Evolutionary conservation across 441 rosid genomes (phyloP).

Genomic region (Corymbia calophylla): DNA sequence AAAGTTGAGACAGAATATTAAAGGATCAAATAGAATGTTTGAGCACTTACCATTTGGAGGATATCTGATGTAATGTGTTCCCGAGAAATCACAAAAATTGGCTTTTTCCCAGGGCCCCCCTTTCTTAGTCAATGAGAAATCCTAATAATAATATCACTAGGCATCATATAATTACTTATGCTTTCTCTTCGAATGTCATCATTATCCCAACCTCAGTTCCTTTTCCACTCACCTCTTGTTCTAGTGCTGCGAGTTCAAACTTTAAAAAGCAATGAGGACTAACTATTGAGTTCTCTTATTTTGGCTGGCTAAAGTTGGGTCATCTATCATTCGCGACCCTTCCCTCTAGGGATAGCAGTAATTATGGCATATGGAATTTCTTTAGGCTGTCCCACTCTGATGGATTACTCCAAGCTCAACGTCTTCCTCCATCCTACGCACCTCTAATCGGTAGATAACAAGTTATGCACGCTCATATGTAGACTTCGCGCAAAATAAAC

Average conservation of each 20-base stretch:
- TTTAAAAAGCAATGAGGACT: neutral
- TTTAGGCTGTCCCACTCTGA: neutral
- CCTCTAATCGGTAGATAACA: neutral
- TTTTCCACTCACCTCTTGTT: neutral
- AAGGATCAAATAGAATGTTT: neutral
- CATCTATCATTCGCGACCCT: neutral
- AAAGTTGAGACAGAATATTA: neutral
- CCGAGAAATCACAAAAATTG: neutral
- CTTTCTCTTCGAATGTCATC: neutral
- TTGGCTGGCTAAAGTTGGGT: neutral
- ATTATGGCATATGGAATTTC: neutral
- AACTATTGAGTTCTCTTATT: neutral
- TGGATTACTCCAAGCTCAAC: neutral
- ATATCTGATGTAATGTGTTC: neutral
- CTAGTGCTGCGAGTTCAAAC: neutral
- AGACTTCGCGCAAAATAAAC: neutral
- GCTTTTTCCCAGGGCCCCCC: neutral
- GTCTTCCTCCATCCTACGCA: neutral
- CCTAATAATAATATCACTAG: neutral
- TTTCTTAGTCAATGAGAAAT: neutral
- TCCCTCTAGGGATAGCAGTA: neutral
- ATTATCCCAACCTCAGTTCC: neutral
- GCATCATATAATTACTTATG: neutral
- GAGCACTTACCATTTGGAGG: neutral
- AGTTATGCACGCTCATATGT: neutral